Evolutionary conservation across 2,329 filamentous ascomycete species (phyloP).

Genomic region (Alternaria dauci): DNA sequence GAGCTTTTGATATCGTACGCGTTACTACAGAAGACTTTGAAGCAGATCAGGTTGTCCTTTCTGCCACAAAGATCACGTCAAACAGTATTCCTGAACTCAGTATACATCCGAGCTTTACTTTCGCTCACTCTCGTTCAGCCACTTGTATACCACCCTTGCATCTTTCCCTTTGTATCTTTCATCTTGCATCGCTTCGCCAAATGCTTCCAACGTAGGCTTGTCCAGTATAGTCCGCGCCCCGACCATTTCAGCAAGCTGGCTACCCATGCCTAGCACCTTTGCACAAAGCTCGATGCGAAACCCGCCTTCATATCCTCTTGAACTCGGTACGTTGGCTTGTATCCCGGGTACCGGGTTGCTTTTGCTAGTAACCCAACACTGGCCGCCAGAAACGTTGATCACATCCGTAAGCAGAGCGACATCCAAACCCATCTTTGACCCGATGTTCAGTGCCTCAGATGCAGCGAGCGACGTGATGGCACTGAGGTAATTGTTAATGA

Average conservation of each 20-base stretch:
- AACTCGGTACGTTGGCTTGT: constrained; percentile 49
- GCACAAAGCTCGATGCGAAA: constrained; percentile 48
- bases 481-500: constrained; percentile 95
- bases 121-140: constrained; percentile 44
- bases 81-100: neutral
- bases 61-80: neutral
- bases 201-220: constrained; percentile 41
- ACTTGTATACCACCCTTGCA: constrained; percentile 46
- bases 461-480: constrained; percentile 86
- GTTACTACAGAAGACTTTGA: neutral
- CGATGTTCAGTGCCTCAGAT: constrained; percentile 70
- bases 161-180: constrained; percentile 44
- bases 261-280: constrained; percentile 48
- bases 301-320: constrained; percentile 50
- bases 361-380: constrained; percentile 90
- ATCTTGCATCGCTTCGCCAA: constrained; percentile 39
- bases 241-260: constrained; percentile 46
- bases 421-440: constrained; percentile 67
- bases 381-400: constrained; percentile 88
- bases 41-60: neutral
- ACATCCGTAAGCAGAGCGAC: constrained; percentile 75
- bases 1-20: neutral
- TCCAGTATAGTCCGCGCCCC: constrained; percentile 45
- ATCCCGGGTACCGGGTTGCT: constrained; percentile 83
- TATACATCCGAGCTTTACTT: constrained; percentile 11